These are phyloP conservation scores for Dendrocalamus sinicus DNA, from an alignment of 176 grass and related monocot genomes.

Conservation along the genomic window DNA sequence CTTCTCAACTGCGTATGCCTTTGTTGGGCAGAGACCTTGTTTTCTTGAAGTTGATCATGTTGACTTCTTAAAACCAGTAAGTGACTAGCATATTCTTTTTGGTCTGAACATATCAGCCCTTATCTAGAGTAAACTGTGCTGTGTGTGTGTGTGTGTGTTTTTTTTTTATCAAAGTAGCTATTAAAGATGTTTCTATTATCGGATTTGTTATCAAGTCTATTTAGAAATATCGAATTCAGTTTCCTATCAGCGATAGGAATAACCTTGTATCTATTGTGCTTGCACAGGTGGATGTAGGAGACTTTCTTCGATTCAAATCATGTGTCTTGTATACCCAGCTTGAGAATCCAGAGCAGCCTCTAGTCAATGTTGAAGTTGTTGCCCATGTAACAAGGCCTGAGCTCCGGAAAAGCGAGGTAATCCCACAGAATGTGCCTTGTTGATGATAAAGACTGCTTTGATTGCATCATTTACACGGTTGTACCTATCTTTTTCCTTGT, in stretches of 20 bases:
- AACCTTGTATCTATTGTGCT: slow-evolving; percentile 22
- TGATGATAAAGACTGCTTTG: not conserved
- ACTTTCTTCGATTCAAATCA: slow-evolving; percentile 96
- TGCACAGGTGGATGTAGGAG: slow-evolving; percentile 88
- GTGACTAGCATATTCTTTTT: slow-evolving; percentile 40
- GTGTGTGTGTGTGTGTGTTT: too few species aligned
- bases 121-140: not conserved
- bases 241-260: not conserved
- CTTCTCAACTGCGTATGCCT: slow-evolving; percentile 95
- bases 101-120: not conserved
- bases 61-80: slow-evolving; percentile 96
- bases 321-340: slow-evolving; percentile 90
- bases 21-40: slow-evolving; percentile 77
- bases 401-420: slow-evolving; percentile 87
- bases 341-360: slow-evolving; percentile 75
- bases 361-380: slow-evolving; percentile 89
- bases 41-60: slow-evolving; percentile 99
- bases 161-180: not conserved
- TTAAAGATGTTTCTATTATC: not conserved
- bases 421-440: not conserved
- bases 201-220: not conserved
- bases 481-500: not conserved
- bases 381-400: slow-evolving; percentile 98
- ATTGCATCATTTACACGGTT: not conserved
- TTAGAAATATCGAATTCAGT: not conserved